These are phyloP conservation scores for Aureobasidium subglaciale DNA, from an alignment of 2,329 filamentous ascomycete genomes.

Conservation along the genomic window DNA sequence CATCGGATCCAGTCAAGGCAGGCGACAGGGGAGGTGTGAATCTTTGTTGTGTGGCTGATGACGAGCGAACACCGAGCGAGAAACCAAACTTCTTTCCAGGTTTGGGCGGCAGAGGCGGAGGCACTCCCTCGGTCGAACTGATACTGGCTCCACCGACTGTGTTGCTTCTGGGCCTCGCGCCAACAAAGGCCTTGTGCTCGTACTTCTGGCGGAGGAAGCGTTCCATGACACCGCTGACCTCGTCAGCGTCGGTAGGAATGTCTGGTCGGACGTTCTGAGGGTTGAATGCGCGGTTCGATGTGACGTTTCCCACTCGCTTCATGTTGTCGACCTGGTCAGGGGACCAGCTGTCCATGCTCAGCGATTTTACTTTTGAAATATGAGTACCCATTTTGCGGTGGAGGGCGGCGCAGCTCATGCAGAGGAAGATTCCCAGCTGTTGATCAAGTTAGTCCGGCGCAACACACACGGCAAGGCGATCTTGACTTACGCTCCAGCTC, in stretches of 20 bases:
- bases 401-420: conserved; percentile 92
- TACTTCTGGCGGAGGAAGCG: conserved; percentile 94
- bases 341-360: conserved; percentile 98
- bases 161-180: conserved; percentile 24
- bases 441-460: neutral
- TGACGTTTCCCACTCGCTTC: conserved; percentile 81
- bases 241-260: conserved; percentile 82
- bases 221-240: conserved; percentile 91
- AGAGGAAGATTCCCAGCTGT: conserved; percentile 89
- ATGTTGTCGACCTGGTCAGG: conserved; percentile 96
- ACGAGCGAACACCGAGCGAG: conserved; percentile 51
- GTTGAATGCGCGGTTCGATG: conserved; percentile 86
- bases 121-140: conserved; percentile 47
- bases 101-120: conserved; percentile 54
- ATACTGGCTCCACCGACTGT: conserved; percentile 50
- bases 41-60: conserved; percentile 61
- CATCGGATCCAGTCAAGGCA: conserved; percentile 21
- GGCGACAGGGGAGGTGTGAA: conserved; percentile 32
- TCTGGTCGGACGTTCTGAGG: conserved; percentile 74
- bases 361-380: conserved; percentile 95
- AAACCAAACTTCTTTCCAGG: conserved; percentile 55
- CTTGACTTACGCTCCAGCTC: conserved; percentile 77
- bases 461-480: neutral
- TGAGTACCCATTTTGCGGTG: conserved; percentile 97
- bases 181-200: conserved; percentile 54